Base-by-base conservation (phyloP, 1,284 basidiomycete species). In the Dichomitus squalens region DNA sequence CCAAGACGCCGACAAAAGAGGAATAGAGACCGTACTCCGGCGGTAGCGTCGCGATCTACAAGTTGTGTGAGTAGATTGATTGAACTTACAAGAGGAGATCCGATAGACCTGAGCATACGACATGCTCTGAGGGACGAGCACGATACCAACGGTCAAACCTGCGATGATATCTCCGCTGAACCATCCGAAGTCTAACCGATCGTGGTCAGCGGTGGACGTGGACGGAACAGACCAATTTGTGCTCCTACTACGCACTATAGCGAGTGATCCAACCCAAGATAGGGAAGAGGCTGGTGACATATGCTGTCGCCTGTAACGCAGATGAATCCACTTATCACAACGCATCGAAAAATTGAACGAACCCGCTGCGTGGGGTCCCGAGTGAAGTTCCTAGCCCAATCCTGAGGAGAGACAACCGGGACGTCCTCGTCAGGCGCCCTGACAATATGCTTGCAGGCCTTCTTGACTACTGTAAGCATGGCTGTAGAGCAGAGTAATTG, bases 11-110 rank as follows among this genome's bases (percentile, higher is more conserved):
- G 66, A 96, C 86, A 70, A 98, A 98, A 1, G 95, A 95, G 2
- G 94, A 95, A 72, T 98, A 98, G 7, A 98, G 80, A 61, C 96
- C 96, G 69, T 93, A 98, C 74, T 98, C 83, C 2, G 92, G 75
- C 1, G 85, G 79, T 5, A 98, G 84, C 0, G 86, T 88, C 2
- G 96, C 96, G 63, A 98, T 84, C 82, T 93, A 23, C 18, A 41
- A 12, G 27, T 20, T 48, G 54, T 43, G 62, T 52, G 9, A 53
- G n/a, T 18, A 35, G 18, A 14, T 18, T n/a, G 51, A 12, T 38
- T n/a, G n/a, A n/a, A n/a, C n/a, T n/a, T 11, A 39, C n/a, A n/a
- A 25, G 47, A 41, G 29, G 5, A 11, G 6, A 27, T 33, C 4
- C n/a, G 11, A 33, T 57, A 11, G 67, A 86, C 87, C 73, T 80